Conservation (phyloP, 2,329 filamentous ascomycete species). For the Penicillium polonicum region DNA sequence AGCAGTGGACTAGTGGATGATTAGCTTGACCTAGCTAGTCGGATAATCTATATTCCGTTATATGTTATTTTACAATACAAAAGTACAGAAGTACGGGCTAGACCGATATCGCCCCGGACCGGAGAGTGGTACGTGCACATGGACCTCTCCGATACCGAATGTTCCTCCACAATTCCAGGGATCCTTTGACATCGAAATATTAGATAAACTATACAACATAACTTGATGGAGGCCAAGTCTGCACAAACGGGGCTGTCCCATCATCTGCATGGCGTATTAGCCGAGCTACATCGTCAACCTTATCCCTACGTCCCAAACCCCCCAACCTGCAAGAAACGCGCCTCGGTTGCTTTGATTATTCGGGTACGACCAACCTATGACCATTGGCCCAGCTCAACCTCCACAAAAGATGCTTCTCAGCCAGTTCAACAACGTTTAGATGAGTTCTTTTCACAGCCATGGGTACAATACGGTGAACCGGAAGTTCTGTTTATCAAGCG, state of each 20-base stretch:
- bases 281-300: conserved; percentile 35
- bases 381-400: conserved; percentile 48
- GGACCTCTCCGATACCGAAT: neutral
- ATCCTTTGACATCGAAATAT: neutral
- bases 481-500: conserved; percentile 72
- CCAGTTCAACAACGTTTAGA: conserved; percentile 47
- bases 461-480: conserved; percentile 65
- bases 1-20: no score
- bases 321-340: conserved; percentile 55
- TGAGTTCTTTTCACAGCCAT: conserved; percentile 62
- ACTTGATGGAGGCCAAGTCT: neutral
- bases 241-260: conserved; percentile 18
- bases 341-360: conserved; percentile 65
- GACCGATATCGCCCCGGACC: neutral
- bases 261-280: conserved; percentile 34
- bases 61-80: neutral
- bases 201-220: neutral
- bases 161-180: neutral
- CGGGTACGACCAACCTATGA: conserved; percentile 60
- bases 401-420: conserved; percentile 22
- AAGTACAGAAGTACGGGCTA: neutral
- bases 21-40: neutral
- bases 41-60: conserved; percentile 5
- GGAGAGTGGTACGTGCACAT: neutral
- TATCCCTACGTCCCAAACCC: conserved; percentile 49